Percentiles rank a stretch among this genome's conserved stretches.
Evolutionary conservation across 805 yeast species (phyloP).

Genomic region (Isabelozyma rhagii): DNA sequence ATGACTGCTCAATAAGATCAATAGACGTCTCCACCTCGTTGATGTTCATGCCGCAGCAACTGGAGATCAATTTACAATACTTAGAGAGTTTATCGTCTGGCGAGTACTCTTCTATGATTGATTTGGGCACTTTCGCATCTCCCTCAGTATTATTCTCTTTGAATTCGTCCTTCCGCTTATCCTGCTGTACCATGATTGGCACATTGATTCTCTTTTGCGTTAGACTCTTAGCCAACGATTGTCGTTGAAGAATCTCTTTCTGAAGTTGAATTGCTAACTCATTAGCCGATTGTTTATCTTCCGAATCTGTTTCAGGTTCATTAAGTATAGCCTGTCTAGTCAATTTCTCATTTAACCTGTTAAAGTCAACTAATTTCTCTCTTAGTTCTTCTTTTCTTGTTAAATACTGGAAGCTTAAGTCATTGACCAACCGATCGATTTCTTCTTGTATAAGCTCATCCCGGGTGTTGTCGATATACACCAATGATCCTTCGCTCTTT

Average conservation of each 20-base stretch:
- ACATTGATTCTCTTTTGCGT: slow-evolving; percentile 18
- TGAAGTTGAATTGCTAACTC: slow-evolving; percentile 24
- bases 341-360: slow-evolving; percentile 9
- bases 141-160: slow-evolving; percentile 11
- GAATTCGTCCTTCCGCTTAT: slow-evolving; percentile 9
- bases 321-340: slow-evolving; percentile 6
- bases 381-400: slow-evolving; percentile 28
- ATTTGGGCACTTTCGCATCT: not conserved
- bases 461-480: slow-evolving; percentile 17
- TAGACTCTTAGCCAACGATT: slow-evolving; percentile 12
- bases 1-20: slow-evolving; percentile 40
- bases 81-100: slow-evolving; percentile 32
- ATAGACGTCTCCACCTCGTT: slow-evolving; percentile 40
- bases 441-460: slow-evolving; percentile 40
- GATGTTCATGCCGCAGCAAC: slow-evolving; percentile 42
- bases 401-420: slow-evolving; percentile 32
- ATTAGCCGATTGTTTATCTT: slow-evolving; percentile 7
- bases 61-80: slow-evolving; percentile 38
- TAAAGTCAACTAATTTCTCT: slow-evolving; percentile 7
- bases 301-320: slow-evolving; percentile 1
- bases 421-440: slow-evolving; percentile 36
- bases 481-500: not conserved
- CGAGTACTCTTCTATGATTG: slow-evolving; percentile 22
- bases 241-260: slow-evolving; percentile 20
- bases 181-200: slow-evolving; percentile 7